Evolutionary conservation across 2,329 filamentous ascomycete genomes (phyloP), one percentile per base, ranked within the genome.

Genomic region (Colletotrichum siamense): DNA sequence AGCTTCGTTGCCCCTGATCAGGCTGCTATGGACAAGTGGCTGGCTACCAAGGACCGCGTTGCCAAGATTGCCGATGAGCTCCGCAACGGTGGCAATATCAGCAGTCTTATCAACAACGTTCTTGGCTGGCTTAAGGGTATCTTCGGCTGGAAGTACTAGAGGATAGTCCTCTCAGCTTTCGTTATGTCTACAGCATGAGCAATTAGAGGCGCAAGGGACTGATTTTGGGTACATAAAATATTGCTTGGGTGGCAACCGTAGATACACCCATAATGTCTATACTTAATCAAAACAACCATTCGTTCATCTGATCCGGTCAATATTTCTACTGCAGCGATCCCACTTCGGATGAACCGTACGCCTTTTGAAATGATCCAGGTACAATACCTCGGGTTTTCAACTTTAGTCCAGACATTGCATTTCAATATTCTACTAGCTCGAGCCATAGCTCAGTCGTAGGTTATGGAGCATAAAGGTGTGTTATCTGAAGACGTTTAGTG

Each of bases 21-120:
- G 66, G 63, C 61, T 8, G 75, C 55, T 10, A 34, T 77, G 13
- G 66, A 75, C 55, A 77, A 71, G 66, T 77, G 71, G 71, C 71
- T 77, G n/a, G 82, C 82, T 6, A 81, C 86, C n/a, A 80, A 82
- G 63, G 79, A 73, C 10, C 88, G 88, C 68, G 78, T 88, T 4
- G 77, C 81, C 26, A 81, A 83, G 26, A 81, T 88, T 5, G 85
- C 85, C 18, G 79, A 79, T 1, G 83, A 85, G 12, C 71, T 88
- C 39, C 44, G 71, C 15, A 64, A 66, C 24, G 75, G 75, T 16
- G 52, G 55, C 22, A 71, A 74, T 9, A 71, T 77, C 5, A 59
- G 32, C 70, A 68, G 22, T 9, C 57, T 76, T 13, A 61, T 76
- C 30, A 44, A 13, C 32, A 68, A 59, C n/a, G 32, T 76, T 10